Evolutionary conservation across 1,284 basidiomycete species (phyloP).

Genomic region (Moesziomyces sp.): DNA sequence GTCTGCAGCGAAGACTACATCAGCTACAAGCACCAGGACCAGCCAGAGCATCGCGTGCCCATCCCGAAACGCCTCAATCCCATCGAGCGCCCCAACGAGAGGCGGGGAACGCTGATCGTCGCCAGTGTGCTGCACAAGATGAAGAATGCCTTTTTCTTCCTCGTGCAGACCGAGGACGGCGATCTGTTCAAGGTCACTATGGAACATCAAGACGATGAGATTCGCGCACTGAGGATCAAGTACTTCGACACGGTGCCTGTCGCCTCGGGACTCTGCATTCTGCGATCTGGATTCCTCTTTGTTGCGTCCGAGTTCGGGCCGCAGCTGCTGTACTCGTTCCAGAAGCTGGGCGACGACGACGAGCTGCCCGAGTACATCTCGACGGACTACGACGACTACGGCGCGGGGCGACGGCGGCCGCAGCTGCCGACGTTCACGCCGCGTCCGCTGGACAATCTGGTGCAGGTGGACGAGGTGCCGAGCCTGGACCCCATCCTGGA

Average conservation of each 20-base stretch:
- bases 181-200: conserved; percentile 67
- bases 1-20: conserved; percentile 67
- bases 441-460: conserved; percentile 60
- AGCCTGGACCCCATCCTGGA: conserved; percentile 65
- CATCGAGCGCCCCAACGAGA: conserved; percentile 40
- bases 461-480: conserved; percentile 58
- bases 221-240: conserved; percentile 63
- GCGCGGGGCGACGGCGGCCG: conserved; percentile 37
- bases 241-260: conserved; percentile 67
- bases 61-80: conserved; percentile 64
- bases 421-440: conserved; percentile 61
- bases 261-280: conserved; percentile 58
- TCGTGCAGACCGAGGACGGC: conserved; percentile 65
- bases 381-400: conserved; percentile 53
- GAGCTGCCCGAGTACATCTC: conserved; percentile 61
- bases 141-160: conserved; percentile 66
- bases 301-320: conserved; percentile 63
- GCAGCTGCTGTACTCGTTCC: conserved; percentile 65
- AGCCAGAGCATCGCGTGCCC: conserved; percentile 63
- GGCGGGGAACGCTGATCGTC: conserved; percentile 59
- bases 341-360: conserved; percentile 67
- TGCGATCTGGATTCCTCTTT: conserved; percentile 66
- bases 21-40: conserved; percentile 65
- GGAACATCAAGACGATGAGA: conserved; percentile 66
- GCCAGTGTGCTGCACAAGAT: conserved; percentile 66